Percentiles rank a stretch among this genome's conserved stretches.
phyloP scores from a whole-genome alignment of 805 yeast genomes.

The Jamesozyma rosinii region DNA sequence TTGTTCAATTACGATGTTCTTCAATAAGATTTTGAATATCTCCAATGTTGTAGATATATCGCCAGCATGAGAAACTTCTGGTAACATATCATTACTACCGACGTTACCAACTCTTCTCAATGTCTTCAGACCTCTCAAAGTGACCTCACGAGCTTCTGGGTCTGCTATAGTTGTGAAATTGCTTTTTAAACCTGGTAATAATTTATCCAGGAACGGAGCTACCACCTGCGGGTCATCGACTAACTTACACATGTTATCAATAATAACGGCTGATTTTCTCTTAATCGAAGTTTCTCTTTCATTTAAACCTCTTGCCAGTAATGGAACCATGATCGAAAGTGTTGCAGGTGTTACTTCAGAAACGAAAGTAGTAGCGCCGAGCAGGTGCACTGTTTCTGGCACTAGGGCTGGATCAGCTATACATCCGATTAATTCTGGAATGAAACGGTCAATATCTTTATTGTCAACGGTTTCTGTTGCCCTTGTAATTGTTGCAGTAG shows the following conservation, averaged over 20 bases:
- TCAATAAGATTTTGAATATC: slow-evolving; percentile 64
- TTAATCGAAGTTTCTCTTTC: slow-evolving; percentile 98
- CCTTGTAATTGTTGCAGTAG: slow-evolving; percentile 86
- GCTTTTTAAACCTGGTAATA: slow-evolving; percentile 87
- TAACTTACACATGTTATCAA: slow-evolving; percentile 99
- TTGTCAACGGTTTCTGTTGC: slow-evolving; percentile 93
- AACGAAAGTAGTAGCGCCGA: slow-evolving; percentile 98
- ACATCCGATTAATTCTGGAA: slow-evolving; percentile 91
- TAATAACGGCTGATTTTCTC: slow-evolving; percentile 98
- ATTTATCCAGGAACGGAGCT: slow-evolving; percentile 92
- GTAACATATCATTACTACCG: slow-evolving; percentile 75
- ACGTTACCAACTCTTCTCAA: slow-evolving; percentile 97
- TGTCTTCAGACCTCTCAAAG: slow-evolving; percentile 89
- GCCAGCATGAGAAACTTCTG: slow-evolving; percentile 98
- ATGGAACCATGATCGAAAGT: slow-evolving; percentile 96
- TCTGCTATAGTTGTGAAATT: slow-evolving; percentile 94
- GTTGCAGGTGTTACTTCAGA: slow-evolving; percentile 99
- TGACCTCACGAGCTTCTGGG: slow-evolving; percentile 98
- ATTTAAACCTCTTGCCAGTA: slow-evolving; percentile 95
- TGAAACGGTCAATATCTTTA: slow-evolving; percentile 98
- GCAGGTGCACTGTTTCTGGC: slow-evolving; percentile 93
- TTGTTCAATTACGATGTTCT: slow-evolving; percentile 48
- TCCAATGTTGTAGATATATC: slow-evolving; percentile 75
- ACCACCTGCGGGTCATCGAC: slow-evolving; percentile 99
- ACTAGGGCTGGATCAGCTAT: slow-evolving; percentile 92